Percentiles rank a stretch among this genome's conserved stretches.
Evolutionary conservation across 257 asterid genomes (phyloP).

Genomic region (Penstemon newberryi): DNA sequence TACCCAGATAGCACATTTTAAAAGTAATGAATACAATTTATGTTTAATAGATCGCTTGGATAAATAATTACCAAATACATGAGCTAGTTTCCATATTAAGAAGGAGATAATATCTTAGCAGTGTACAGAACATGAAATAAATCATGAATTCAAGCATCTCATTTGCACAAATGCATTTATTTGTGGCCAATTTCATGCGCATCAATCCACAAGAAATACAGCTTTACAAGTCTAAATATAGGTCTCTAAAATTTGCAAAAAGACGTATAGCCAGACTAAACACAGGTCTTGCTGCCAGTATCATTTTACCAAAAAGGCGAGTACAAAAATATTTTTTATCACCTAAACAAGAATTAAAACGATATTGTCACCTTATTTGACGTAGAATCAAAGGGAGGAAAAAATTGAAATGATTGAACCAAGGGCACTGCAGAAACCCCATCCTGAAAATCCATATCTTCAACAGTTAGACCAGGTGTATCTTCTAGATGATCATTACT

Average conservation of each 20-base stretch:
- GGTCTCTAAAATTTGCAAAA: neutral
- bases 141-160: neutral
- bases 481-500: slow-evolving; percentile 42
- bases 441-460: slow-evolving; percentile 45
- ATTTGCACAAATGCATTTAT: neutral
- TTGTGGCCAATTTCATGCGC: neutral
- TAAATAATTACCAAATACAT: too few relatives aligned
- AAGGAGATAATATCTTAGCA: neutral
- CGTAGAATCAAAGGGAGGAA: slow-evolving; percentile 52
- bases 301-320: slow-evolving; percentile 16
- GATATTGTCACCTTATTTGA: slow-evolving; percentile 48
- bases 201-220: too few relatives aligned
- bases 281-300: neutral
- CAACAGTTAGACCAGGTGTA: slow-evolving; percentile 46
- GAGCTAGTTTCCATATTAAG: too few relatives aligned
- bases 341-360: slow-evolving; percentile 3
- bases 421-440: slow-evolving; percentile 56
- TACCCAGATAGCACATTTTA: too few relatives aligned
- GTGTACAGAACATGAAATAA: neutral
- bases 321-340: neutral
- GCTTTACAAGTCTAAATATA: slow-evolving; percentile 14
- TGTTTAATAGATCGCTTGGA: too few relatives aligned
- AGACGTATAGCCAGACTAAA: slow-evolving; percentile 5
- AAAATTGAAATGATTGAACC: slow-evolving; percentile 51
- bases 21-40: too few relatives aligned